Conservation (phyloP, 148 eudicot species). For the Cornus controversa region DNA sequence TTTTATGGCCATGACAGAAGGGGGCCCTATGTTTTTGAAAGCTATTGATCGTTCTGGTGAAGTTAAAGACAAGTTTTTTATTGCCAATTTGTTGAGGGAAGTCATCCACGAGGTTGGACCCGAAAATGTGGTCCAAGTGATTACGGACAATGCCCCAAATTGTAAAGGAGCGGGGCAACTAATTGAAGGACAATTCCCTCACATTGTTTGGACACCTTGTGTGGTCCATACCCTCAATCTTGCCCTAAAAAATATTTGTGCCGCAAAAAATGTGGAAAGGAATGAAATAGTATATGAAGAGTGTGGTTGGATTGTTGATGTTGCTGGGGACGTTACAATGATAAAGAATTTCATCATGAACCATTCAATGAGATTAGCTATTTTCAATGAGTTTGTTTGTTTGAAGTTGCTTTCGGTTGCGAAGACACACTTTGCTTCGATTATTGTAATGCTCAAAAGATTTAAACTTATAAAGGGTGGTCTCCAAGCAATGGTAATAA, state of each 20-base stretch:
- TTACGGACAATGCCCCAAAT: conserved; percentile 10
- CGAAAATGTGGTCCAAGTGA: background rate
- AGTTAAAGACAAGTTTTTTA: background rate
- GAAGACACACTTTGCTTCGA: no score
- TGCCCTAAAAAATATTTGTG: conserved; percentile 25
- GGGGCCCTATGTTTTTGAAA: background rate
- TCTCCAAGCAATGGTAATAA: no score
- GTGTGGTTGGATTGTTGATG: conserved; percentile 20
- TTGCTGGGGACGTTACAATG: background rate
- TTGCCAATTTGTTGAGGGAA: background rate
- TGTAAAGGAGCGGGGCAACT: background rate
- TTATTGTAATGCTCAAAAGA: no score
- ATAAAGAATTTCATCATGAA: conserved; percentile 30
- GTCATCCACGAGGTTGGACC: background rate
- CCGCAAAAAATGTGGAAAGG: conserved; percentile 3
- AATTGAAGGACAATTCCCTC: background rate
- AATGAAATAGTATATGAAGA: conserved; percentile 12
- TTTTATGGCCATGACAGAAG: conserved; percentile 9
- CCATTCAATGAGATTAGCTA: no score
- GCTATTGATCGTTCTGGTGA: background rate
- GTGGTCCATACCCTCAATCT: conserved; percentile 17
- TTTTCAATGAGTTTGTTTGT: no score
- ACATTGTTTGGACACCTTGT: conserved; percentile 14
- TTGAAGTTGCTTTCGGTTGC: no score
- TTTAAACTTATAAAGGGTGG: no score